Evolutionary conservation across 108 stramenopile species (phyloP), one percentile per base, ranked within the genome.

Genomic region (Cyclotella choctawhatcheeana): DNA sequence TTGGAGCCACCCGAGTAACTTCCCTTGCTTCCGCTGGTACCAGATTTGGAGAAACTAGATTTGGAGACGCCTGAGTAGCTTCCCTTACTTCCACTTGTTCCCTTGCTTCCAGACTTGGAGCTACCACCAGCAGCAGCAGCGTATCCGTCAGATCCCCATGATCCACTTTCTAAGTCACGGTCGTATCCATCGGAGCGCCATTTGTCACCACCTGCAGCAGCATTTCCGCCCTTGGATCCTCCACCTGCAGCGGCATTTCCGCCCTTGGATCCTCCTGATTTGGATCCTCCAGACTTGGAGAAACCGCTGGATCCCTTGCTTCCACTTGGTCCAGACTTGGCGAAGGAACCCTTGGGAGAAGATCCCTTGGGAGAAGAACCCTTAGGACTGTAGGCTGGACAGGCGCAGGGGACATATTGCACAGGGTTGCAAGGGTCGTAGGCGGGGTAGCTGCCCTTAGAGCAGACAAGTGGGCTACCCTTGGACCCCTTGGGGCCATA

Each of bases 401-500:
- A 56, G 8, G 55, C 29, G 30, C 55, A 56, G 10, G 55, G 55
- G 2, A 56, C 55, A 13, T 56, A 56, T 1, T 27, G 8, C 3
- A 56, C 55, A 30, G 55, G 55, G 29, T 17, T 12, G n/a, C 55
- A 56, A 12, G 29, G 29, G 48, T 50, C 29, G 65, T 32, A 24
- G 48, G 64, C 18, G 47, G 48, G 5, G 25, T 32, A 44, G 29
- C 14, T 22, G 16, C 24, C 25, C 63, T 48, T 64, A 45, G 27
- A 16, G 45, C 47, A 27, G 22, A 45, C 45, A 4, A 18, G 25
- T 1, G 17, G 6, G 17, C 40, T 25, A 37, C 67, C 51, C 35
- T 56, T 67, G 67, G 66, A 6, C 2, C 60, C 60, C 24, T 63
- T 45, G 37, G 50, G 20, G 20, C 18, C 50, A n/a, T n/a, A 44